Conservation (phyloP, 768 basidiomycete species). For the Boletus rex-veris region DNA sequence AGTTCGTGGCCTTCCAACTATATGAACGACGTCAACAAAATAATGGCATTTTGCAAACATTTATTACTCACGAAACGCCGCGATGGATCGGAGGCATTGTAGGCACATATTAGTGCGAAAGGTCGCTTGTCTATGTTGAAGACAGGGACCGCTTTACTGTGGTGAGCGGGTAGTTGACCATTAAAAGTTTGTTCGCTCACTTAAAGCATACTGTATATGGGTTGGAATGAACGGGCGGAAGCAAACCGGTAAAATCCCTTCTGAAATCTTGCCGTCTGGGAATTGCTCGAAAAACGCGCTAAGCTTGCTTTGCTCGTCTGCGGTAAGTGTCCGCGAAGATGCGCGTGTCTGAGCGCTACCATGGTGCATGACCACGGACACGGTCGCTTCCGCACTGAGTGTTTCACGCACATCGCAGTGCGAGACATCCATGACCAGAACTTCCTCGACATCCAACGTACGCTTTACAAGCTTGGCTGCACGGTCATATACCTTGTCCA, state of each 20-base stretch:
- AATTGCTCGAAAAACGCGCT: slow-evolving; percentile 73
- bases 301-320: slow-evolving; percentile 72
- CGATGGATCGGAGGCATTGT: slow-evolving; percentile 77
- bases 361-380: slow-evolving; percentile 68
- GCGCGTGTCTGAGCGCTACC: slow-evolving; percentile 55
- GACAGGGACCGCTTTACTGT: slow-evolving; percentile 74
- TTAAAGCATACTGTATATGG: slow-evolving; percentile 82
- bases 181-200: slow-evolving; percentile 42
- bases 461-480: slow-evolving; percentile 86
- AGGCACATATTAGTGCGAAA: slow-evolving; percentile 87
- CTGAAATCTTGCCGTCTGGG: slow-evolving; percentile 85
- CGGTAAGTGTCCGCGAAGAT: slow-evolving; percentile 52
- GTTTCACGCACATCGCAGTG: slow-evolving; percentile 86
- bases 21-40: slow-evolving; percentile 8
- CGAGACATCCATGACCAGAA: slow-evolving; percentile 88
- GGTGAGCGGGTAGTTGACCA: slow-evolving; percentile 4
- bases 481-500: slow-evolving; percentile 90
- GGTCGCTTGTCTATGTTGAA: slow-evolving; percentile 92
- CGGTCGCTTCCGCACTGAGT: slow-evolving; percentile 52
- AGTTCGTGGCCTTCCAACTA: slow-evolving; percentile 87
- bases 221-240: slow-evolving; percentile 79
- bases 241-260: slow-evolving; percentile 80
- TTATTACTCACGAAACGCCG: slow-evolving; percentile 66
- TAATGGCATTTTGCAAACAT: background rate
- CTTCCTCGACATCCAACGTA: slow-evolving; percentile 90